A percentile compares a stretch with the other conserved stretches of the same genome.
phyloP scores from a whole-genome alignment of 495 filamentous ascomycete species.

The Niebla homalea region DNA sequence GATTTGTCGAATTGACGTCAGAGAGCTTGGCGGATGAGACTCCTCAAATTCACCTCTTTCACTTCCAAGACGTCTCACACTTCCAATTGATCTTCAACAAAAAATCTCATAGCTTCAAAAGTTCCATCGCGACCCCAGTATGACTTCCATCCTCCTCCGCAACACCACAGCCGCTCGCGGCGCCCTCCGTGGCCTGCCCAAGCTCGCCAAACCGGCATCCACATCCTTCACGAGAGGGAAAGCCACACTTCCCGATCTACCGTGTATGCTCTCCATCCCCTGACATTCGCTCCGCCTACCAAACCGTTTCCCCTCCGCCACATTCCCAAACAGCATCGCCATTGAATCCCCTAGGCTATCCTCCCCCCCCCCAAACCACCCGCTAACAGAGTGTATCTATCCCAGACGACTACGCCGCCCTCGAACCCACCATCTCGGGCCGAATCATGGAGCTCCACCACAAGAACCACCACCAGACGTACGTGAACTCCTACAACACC shows the following conservation, averaged over 20 bases:
- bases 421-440: constrained; percentile 89
- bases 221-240: constrained; percentile 72
- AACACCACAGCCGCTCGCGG: constrained; percentile 33
- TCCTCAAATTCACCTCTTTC: neutral
- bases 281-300: neutral
- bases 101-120: too few species aligned
- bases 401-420: constrained; percentile 73
- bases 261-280: constrained; percentile 46
- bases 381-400: neutral
- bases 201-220: constrained; percentile 45
- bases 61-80: neutral
- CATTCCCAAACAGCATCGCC: neutral
- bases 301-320: neutral
- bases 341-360: constrained; percentile 1
- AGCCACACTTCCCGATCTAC: constrained; percentile 86
- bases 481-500: constrained; percentile 54
- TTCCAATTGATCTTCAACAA: neutral
- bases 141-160: constrained; percentile 44
- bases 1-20: too few species aligned
- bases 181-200: constrained; percentile 39
- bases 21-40: too few species aligned
- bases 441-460: constrained; percentile 94
- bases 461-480: constrained; percentile 58
- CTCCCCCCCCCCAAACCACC: neutral
- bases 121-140: constrained; percentile 13